A percentile compares a stretch with the other conserved stretches of the same genome.
These are phyloP conservation scores for Chlorella sp. DNA, from an alignment of 139 green algal species.

Conservation along the genomic window DNA sequence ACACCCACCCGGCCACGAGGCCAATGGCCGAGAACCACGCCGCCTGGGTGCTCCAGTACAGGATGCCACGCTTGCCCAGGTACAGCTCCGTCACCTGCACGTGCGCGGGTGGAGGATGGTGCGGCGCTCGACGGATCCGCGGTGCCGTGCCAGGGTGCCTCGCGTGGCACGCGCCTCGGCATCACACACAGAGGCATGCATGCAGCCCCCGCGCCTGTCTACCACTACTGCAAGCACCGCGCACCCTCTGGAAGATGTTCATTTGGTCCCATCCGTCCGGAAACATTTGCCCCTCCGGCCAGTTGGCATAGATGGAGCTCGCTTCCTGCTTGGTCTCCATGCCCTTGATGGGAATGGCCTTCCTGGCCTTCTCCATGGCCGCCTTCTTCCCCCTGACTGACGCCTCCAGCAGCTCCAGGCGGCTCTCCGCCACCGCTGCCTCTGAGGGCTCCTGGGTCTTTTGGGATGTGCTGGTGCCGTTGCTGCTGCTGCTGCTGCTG, in stretches of 20 bases:
- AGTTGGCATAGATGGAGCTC: constrained; percentile 16
- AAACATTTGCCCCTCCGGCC: constrained; percentile 69
- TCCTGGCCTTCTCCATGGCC: background rate
- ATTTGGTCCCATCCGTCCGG: constrained; percentile 76
- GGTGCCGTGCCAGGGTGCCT: background rate
- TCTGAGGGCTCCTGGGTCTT: no score
- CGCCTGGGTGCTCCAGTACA: constrained; percentile 68
- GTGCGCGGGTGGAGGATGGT: background rate
- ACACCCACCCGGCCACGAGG: constrained; percentile 56
- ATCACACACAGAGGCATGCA: background rate
- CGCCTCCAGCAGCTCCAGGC: no score
- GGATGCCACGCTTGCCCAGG: constrained; percentile 58
- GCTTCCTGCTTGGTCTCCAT: background rate
- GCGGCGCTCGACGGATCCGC: background rate
- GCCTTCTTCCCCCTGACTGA: no score
- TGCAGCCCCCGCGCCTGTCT: background rate
- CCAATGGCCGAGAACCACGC: constrained; percentile 35
- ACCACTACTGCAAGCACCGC: background rate
- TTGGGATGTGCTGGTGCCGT: no score
- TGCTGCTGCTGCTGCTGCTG: no score
- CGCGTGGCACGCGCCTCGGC: background rate
- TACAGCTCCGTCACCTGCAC: constrained; percentile 51
- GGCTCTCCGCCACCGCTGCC: no score
- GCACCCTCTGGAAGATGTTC: constrained; percentile 36
- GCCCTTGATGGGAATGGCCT: constrained; percentile 5